Evolutionary conservation across 1,139 yeast genomes (phyloP).

Genomic region (Meyerozyma guilliermondii): DNA sequence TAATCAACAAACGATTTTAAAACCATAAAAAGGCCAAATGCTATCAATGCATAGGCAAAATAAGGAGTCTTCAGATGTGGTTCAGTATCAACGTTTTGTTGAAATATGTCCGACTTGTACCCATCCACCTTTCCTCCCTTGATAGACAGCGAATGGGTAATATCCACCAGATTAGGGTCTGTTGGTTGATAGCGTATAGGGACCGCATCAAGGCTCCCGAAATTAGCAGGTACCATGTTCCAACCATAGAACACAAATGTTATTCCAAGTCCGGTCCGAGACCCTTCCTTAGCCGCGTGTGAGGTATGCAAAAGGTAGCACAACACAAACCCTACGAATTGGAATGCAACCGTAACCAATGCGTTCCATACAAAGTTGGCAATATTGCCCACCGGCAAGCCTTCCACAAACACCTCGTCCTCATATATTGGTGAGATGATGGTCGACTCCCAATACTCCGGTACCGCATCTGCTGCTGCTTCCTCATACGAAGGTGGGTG

Average conservation of each 20-base stretch:
- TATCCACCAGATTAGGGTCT: constrained; percentile 53
- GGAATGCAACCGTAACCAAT: constrained; percentile 84
- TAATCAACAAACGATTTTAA: constrained; percentile 68
- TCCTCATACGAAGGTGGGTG: constrained; percentile 93
- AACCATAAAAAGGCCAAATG: constrained; percentile 64
- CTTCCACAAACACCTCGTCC: constrained; percentile 92
- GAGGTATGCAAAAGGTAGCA: constrained; percentile 92
- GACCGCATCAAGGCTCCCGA: constrained; percentile 34
- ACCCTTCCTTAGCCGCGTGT: constrained; percentile 96
- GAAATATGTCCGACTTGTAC: constrained; percentile 35
- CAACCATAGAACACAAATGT: constrained; percentile 78
- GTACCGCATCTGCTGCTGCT: constrained; percentile 91
- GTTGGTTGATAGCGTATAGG: constrained; percentile 46
- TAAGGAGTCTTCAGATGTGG: constrained; percentile 30
- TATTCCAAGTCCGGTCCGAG: constrained; percentile 87
- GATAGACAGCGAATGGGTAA: constrained; percentile 32
- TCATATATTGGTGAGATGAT: constrained; percentile 76
- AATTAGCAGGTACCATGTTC: constrained; percentile 59
- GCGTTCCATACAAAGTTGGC: constrained; percentile 88
- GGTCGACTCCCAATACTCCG: constrained; percentile 95
- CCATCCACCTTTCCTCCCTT: constrained; percentile 41
- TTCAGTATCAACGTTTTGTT: constrained; percentile 12
- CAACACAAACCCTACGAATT: constrained; percentile 85
- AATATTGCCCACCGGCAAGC: constrained; percentile 91
- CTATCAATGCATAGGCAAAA: constrained; percentile 55